These are phyloP conservation scores for Pseudoturritis turrita DNA, from an alignment of 345 rosid species.

Conservation along the genomic window DNA sequence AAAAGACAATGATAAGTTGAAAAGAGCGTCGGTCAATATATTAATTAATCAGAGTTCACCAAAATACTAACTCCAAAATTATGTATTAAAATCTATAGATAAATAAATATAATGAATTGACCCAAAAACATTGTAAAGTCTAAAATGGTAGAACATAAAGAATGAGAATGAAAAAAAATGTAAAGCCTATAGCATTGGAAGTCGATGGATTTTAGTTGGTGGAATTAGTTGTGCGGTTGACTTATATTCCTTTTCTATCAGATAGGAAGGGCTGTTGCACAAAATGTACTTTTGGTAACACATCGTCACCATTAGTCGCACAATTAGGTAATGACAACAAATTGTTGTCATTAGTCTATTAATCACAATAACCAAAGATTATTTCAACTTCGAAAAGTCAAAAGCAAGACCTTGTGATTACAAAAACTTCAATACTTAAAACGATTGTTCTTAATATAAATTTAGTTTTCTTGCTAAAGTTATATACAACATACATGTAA, in stretches of 20 bases:
- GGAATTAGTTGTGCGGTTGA: constrained; percentile 9
- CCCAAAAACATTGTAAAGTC: neutral
- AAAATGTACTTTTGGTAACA: neutral
- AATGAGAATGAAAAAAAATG: neutral
- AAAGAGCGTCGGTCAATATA: neutral
- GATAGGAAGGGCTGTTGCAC: too few relatives aligned
- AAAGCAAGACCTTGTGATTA: neutral
- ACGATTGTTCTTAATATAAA: neutral
- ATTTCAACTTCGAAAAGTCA: neutral
- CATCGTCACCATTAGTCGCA: constrained; percentile 5
- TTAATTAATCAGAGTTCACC: neutral
- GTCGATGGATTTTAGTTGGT: constrained; percentile 1
- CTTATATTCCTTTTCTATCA: too few relatives aligned
- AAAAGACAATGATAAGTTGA: neutral
- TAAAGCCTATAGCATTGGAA: neutral
- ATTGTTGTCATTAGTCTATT: neutral
- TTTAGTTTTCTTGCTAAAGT: neutral
- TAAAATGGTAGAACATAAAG: neutral
- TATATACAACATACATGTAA: constrained; percentile 27
- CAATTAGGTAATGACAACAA: constrained; percentile 9
- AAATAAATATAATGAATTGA: neutral
- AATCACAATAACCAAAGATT: neutral
- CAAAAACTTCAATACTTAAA: neutral
- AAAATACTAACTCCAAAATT: neutral
- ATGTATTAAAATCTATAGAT: neutral